Evolutionary conservation across 768 basidiomycete genomes (phyloP).

Genomic region (Lactarius pseudohatsudake): DNA sequence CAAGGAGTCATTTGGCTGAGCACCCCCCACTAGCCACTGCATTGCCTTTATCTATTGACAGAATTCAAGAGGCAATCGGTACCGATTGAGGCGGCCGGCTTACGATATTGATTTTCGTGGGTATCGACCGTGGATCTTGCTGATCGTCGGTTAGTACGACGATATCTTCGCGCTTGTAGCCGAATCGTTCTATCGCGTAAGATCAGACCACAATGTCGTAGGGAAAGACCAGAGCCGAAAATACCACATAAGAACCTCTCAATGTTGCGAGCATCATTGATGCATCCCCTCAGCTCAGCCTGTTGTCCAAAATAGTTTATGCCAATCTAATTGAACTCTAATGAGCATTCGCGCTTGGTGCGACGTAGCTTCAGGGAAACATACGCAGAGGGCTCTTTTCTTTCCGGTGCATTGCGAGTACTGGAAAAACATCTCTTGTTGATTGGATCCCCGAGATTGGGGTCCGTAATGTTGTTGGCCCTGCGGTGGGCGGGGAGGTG

Average conservation of each 20-base stretch:
- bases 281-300: constrained; percentile 51
- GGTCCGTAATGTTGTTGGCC: constrained; percentile 48
- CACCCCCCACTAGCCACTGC: constrained; percentile 57
- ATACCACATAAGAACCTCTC: constrained; percentile 46
- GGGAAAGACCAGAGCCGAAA: not conserved
- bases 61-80: not conserved
- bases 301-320: constrained; percentile 51
- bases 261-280: constrained; percentile 60
- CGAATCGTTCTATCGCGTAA: constrained; percentile 39
- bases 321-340: constrained; percentile 43
- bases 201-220: not conserved
- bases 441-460: constrained; percentile 38
- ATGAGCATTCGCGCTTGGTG: constrained; percentile 1
- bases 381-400: constrained; percentile 54
- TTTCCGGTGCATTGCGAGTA: constrained; percentile 56
- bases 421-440: constrained; percentile 49
- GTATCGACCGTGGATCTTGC: constrained; percentile 43
- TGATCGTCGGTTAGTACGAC: constrained; percentile 58
- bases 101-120: constrained; percentile 55
- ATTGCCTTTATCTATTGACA: constrained; percentile 45
- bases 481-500: constrained; percentile 36
- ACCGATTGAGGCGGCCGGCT: constrained; percentile 6
- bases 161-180: constrained; percentile 54
- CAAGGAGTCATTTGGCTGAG: constrained; percentile 53
- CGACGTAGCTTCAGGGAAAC: constrained; percentile 27